These are phyloP conservation scores for Onygenales sp. DNA, from an alignment of 2,329 filamentous ascomycete genomes.

Conservation along the genomic window DNA sequence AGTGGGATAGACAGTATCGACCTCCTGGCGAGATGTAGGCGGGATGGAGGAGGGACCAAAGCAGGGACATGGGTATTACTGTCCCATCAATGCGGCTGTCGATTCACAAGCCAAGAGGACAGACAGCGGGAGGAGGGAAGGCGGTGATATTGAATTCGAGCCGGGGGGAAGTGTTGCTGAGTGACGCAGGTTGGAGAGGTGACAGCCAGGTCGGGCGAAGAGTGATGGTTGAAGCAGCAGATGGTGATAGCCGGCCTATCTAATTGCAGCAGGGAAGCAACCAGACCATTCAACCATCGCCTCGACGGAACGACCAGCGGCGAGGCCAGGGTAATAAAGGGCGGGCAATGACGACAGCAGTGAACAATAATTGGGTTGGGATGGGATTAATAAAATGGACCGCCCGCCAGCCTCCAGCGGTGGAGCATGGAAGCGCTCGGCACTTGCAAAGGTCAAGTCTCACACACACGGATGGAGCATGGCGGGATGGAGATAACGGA, in stretches of 20 bases:
- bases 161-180: background rate
- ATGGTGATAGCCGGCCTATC: background rate
- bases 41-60: background rate
- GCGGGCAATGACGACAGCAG: conserved; percentile 36
- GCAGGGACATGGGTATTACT: background rate
- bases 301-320: background rate
- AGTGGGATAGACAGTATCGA: background rate
- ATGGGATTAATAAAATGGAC: conserved; percentile 24
- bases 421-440: conserved; percentile 23
- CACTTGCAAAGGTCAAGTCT: background rate
- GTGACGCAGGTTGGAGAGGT: conserved; percentile 1
- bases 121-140: background rate
- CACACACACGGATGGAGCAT: conserved; percentile 8
- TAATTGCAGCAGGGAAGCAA: too few species aligned
- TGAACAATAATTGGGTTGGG: background rate
- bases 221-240: background rate
- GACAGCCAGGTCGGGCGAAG: background rate
- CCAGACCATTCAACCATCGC: too few species aligned
- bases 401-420: conserved; percentile 8
- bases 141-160: background rate
- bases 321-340: conserved; percentile 44
- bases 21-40: background rate
- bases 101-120: background rate
- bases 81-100: background rate
- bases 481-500: conserved; percentile 5